Percentiles rank a stretch among this genome's conserved stretches.
phyloP scores from a whole-genome alignment of 139 green algal genomes.

The Pedinophyceae sp. region DNA sequence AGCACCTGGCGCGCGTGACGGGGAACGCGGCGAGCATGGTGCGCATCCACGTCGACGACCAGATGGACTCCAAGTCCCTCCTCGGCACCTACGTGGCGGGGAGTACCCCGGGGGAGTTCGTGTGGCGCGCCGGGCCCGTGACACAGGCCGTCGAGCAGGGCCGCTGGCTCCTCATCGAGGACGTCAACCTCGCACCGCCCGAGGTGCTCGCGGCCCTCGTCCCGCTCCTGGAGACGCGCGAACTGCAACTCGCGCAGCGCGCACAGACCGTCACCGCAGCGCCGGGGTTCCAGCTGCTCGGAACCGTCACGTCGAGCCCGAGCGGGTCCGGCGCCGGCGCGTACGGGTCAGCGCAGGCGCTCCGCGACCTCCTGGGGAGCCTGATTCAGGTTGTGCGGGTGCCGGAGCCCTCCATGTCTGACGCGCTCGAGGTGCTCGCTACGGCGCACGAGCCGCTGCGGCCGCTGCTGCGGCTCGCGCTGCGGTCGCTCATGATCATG shows the following conservation, averaged over 20 bases:
- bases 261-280: conserved; percentile 42
- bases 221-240: conserved; percentile 62
- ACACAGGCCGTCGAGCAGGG: conserved; percentile 68
- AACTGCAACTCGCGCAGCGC: conserved; percentile 49
- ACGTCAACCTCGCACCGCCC: conserved; percentile 75
- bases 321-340: conserved; percentile 13
- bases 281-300: conserved; percentile 67
- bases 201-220: conserved; percentile 79
- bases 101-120: conserved; percentile 79
- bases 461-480: conserved; percentile 42
- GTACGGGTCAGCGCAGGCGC: conserved; percentile 17
- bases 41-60: conserved; percentile 81
- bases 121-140: conserved; percentile 82
- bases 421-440: conserved; percentile 58
- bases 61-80: conserved; percentile 88
- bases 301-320: conserved; percentile 43
- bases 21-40: conserved; percentile 52
- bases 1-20: conserved; percentile 55
- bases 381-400: conserved; percentile 48
- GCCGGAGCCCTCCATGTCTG: conserved; percentile 23
- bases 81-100: conserved; percentile 87
- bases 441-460: conserved; percentile 32
- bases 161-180: conserved; percentile 86
- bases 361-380: conserved; percentile 46
- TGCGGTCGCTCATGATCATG: conserved; percentile 37